phyloP scores from a whole-genome alignment of 2,329 filamentous ascomycete species.

The Colletotrichum truncatum region DNA sequence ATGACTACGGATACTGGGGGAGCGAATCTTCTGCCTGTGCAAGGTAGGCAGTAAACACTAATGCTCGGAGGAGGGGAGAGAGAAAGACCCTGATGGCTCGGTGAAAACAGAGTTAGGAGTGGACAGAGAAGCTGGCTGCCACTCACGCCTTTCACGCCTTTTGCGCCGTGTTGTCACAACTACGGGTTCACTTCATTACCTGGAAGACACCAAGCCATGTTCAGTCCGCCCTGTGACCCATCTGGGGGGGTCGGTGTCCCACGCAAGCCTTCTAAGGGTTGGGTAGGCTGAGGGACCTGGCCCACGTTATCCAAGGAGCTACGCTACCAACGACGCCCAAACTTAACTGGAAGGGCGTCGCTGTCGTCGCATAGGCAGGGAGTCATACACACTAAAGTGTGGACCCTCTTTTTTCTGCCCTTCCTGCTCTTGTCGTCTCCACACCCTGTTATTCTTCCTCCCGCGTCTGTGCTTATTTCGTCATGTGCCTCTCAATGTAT shows the following conservation, averaged over 20 bases:
- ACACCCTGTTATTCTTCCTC: background rate
- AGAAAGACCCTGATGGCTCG: background rate
- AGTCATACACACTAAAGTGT: background rate
- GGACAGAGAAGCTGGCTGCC: conserved; percentile 1
- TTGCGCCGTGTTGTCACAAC: background rate
- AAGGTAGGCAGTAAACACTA: background rate
- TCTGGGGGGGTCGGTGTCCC: background rate
- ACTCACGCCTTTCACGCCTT: conserved; percentile 25
- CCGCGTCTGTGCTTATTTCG: background rate
- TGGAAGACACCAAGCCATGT: background rate
- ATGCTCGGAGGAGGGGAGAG: background rate
- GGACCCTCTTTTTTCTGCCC: background rate
- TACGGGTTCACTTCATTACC: too few relatives aligned
- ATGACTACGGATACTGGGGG: background rate
- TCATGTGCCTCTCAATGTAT: conserved; percentile 5
- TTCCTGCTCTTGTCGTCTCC: background rate
- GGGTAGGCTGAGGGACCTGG: background rate
- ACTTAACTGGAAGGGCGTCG: conserved; percentile 24
- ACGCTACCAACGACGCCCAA: background rate
- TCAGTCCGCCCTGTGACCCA: conserved; percentile 1
- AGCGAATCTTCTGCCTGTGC: background rate
- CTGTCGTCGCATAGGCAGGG: background rate
- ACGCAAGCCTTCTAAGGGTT: background rate
- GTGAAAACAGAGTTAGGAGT: background rate
- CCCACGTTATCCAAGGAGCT: background rate